A percentile compares a stretch with the other conserved stretches of the same genome.
phyloP scores from a whole-genome alignment of 495 filamentous ascomycete genomes.

The Penicillium desertorum region DNA sequence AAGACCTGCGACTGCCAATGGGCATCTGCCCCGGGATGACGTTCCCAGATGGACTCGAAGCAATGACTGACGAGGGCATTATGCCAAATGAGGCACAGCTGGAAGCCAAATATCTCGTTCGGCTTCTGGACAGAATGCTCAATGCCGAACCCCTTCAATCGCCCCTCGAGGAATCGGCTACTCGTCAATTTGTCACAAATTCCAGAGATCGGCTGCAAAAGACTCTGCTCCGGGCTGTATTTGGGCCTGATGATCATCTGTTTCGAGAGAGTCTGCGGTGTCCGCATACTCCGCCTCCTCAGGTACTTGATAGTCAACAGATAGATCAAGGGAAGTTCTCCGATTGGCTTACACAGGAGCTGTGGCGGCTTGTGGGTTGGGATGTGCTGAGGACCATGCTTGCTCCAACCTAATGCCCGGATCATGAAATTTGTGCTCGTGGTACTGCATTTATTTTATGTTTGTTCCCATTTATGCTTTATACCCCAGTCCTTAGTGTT shows the following conservation, averaged over 20 bases:
- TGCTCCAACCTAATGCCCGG: background rate
- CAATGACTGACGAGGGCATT: conserved; percentile 21
- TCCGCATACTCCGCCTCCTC: conserved; percentile 25
- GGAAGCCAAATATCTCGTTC: conserved; percentile 40
- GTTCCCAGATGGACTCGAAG: conserved; percentile 32
- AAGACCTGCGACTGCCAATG: conserved; percentile 27
- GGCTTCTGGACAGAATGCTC: conserved; percentile 39
- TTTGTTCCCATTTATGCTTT: background rate
- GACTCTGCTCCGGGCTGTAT: conserved; percentile 44
- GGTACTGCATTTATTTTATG: background rate
- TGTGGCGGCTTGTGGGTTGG: conserved; percentile 55
- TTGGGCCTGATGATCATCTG: conserved; percentile 32
- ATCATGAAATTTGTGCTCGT: background rate
- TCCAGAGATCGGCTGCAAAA: conserved; percentile 39
- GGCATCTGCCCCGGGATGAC: conserved; percentile 27
- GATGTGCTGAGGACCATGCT: conserved; percentile 32
- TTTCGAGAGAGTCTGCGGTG: conserved; percentile 29
- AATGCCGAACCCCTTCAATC: conserved; percentile 9
- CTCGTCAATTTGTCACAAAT: conserved; percentile 19
- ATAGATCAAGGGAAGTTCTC: conserved; percentile 20
- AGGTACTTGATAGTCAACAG: conserved; percentile 10
- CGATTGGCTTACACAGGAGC: conserved; percentile 49
- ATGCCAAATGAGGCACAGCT: conserved; percentile 23
- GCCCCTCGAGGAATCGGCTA: background rate
- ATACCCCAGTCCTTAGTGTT: background rate